Percentiles rank a stretch among this genome's conserved stretches.
Conservation (phyloP, 495 filamentous ascomycete species). For the Neurospora terricola region DNA sequence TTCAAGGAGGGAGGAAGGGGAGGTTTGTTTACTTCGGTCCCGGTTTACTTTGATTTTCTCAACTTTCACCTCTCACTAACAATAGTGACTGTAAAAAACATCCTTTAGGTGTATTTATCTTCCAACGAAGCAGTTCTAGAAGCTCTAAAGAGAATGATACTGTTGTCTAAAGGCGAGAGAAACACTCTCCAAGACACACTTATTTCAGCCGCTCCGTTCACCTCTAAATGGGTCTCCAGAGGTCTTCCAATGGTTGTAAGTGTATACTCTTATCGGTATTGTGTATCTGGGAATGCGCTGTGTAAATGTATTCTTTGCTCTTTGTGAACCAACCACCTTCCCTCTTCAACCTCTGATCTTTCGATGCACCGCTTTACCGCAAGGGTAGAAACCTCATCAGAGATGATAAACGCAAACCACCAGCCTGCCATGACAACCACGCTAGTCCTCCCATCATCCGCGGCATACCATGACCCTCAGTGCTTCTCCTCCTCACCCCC, state of each 20-base stretch:
- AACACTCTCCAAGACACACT: neutral
- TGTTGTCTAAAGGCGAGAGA: neutral
- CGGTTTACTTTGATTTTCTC: neutral
- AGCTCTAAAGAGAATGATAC: neutral
- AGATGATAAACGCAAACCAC: neutral
- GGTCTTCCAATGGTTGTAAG: too few relatives aligned
- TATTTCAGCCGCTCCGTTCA: neutral
- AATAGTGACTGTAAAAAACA: neutral
- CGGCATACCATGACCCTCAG: neutral
- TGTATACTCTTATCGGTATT: neutral
- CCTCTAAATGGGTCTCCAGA: neutral
- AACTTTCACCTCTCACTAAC: neutral
- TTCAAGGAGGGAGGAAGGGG: neutral
- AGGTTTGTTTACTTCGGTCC: too few relatives aligned
- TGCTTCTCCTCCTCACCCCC: neutral
- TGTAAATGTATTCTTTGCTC: neutral
- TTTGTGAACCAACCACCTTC: neutral
- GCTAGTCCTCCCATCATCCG: neutral
- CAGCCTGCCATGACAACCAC: neutral
- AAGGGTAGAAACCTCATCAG: neutral
- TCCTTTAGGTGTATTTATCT: neutral
- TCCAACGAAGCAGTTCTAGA: neutral
- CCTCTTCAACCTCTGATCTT: neutral
- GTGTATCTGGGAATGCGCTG: neutral
- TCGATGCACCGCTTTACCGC: neutral